Base-by-base conservation (phyloP, 176 grass and related monocot genomes). In the Rhynchospora breviuscula region DNA sequence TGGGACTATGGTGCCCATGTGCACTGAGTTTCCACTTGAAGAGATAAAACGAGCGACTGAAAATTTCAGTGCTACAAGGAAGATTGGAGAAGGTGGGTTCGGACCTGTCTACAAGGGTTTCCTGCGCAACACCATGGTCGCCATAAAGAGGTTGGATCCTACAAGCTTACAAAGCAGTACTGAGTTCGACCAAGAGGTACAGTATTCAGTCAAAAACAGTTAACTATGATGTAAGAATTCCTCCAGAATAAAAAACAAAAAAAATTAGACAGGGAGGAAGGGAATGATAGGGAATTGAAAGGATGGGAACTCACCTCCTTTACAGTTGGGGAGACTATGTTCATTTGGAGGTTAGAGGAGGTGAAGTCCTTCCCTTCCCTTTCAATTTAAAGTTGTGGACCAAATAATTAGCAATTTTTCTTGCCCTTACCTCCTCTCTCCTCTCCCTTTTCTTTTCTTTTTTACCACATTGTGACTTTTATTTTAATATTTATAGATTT, bases 1-100 rank as follows among this genome's bases (percentile, higher is more conserved):
- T 31, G 44, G 70, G 80, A 43, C 25, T 81, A 68, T 51, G 75
- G 83, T 53, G 73, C 62, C 67, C 63, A 44, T 86, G 53, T 82
- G 63, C 29, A 85, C 79, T 3, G 86, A 88, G 40, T 92, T 92
- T 80, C 85, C 89, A 58, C 59, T 85, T 25, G 26, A 65, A 25
- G 92, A 94, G 64, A 70, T 94, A 57, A 68, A 90, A 35, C 67
- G 88, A 87, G 90, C 92, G 48, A 92, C 92, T 40, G 25, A 86
- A 80, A 81, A 78, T 86, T 94, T 94, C 49, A 83, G 78, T 74
- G 58, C 47, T 58, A 83, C 61, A 57, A 78, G n/a, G 35, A 88
- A 87, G 70, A 92, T 90, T 17, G 92, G 90, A 17, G 80, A 81
- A 85, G 88, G 92, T 64, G 90, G 92, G 79, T 90, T 81, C 83